Conservation (phyloP, 495 filamentous ascomycete genomes). For the Xylaria telfairii region DNA sequence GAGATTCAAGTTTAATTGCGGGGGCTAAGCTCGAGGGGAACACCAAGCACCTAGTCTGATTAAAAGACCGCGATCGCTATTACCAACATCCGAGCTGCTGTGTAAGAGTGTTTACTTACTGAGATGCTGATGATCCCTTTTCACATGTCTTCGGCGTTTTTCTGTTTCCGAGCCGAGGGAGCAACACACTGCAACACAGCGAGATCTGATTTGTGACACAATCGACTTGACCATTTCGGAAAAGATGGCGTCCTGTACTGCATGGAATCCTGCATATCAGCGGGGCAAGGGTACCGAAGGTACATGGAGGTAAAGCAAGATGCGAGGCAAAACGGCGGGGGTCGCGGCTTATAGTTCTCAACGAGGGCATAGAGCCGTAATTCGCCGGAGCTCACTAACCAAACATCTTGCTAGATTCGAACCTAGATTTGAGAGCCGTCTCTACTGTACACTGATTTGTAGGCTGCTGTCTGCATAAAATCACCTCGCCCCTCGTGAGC, state of each 20-base stretch:
- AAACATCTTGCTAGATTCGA: conserved; percentile 5
- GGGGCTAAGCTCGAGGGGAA: background rate
- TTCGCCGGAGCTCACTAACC: background rate
- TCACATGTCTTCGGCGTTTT: conserved; percentile 1
- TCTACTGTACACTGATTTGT: background rate
- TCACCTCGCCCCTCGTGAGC: background rate
- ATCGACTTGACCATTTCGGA: background rate
- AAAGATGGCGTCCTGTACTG: background rate
- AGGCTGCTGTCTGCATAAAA: background rate
- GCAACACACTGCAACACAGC: background rate
- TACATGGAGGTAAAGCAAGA: conserved; percentile 11
- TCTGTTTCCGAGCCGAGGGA: conserved; percentile 4
- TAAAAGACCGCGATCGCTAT: background rate
- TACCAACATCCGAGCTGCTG: too few species aligned
- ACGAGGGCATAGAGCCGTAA: conserved; percentile 12
- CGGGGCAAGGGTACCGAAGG: too few species aligned
- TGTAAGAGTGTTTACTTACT: too few species aligned
- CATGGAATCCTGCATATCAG: background rate
- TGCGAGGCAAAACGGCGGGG: background rate
- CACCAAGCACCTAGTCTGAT: background rate
- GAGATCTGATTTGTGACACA: background rate
- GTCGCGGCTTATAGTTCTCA: background rate
- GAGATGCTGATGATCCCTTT: background rate
- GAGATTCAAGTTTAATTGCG: background rate
- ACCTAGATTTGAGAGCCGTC: too few species aligned